Evolutionary conservation across 1,284 basidiomycete species (phyloP), one percentile per base, ranked within the genome.

Genomic region (Albatrellus sp.): DNA sequence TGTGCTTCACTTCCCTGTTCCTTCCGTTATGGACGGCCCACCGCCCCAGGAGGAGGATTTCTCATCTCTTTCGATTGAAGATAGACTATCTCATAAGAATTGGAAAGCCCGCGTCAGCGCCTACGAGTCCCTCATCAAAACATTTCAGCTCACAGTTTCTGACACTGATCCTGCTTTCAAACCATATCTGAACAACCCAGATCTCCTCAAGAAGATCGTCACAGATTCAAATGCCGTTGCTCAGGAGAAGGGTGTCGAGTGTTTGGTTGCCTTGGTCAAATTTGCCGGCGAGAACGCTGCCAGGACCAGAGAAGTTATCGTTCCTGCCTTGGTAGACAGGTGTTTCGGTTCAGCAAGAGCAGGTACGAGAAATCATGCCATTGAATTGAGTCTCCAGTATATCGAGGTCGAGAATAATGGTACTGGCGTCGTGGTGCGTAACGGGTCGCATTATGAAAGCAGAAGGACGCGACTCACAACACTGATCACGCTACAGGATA

Each of bases 21-120:
- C 16, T 19, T 44, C 31, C 42, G 35, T 40, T 54, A 92, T 92
- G 90, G 90, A 92, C 64, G 90, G 87, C 50, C 80, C 82, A 54
- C 84, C 86, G 52, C 88, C 89, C 44, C 81, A 75, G 59, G 92
- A 96, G 69, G 92, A 97, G 67, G 92, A 98, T 67, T 97, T 94
- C 62, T 82, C 82, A 46, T 63, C 73, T 43, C 76, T 97, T 48
- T 69, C 90, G 20, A 73, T 98, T 45, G 67, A 78, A 33, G 91
- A 96, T 52, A 69, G 94, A 40, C 79, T 97, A 49, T 67, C 75
- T 10, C 90, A 94, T 72, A 98, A 97, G 75, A 92, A 94, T 59
- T 98, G 94, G 94, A 98, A 98, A 66, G 94, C 96, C 41, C 81
- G 94, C 53, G 77, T 96, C 55, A 90, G 81, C 58, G 96, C 80